A percentile compares a stretch with the other conserved stretches of the same genome.
Conservation (phyloP, 805 yeast species). For the Starmerella stigmatis region DNA sequence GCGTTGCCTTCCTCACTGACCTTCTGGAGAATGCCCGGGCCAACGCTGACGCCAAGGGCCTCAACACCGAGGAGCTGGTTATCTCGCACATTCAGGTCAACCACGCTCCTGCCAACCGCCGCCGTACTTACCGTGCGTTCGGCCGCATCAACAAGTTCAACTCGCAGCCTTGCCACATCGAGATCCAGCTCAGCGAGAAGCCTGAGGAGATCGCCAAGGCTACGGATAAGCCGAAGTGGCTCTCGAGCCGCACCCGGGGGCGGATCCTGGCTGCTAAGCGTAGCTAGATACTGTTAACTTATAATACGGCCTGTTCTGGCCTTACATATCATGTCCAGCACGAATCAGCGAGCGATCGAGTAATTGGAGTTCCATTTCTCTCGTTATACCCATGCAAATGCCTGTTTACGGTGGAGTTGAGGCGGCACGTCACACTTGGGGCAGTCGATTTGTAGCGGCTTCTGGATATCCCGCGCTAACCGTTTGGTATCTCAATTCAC, state of each 20-base stretch:
- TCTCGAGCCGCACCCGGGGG: conserved; percentile 85
- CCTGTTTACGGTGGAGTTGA: too few species aligned
- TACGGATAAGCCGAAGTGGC: conserved; percentile 59
- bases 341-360: background rate
- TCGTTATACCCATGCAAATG: too few species aligned
- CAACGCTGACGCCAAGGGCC: conserved; percentile 98
- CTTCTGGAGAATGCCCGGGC: conserved; percentile 95
- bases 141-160: conserved; percentile 99
- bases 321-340: conserved; percentile 8
- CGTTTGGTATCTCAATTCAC: too few species aligned
- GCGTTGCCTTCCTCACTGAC: conserved; percentile 90
- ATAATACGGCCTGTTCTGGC: conserved; percentile 2
- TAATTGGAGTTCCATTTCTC: too few species aligned
- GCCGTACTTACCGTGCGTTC: conserved; percentile 99
- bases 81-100: conserved; percentile 98
- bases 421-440: too few species aligned
- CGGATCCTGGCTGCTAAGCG: conserved; percentile 83
- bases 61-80: conserved; percentile 87
- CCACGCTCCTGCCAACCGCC: conserved; percentile 99
- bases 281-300: conserved; percentile 7
- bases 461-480: too few species aligned
- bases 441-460: too few species aligned
- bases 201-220: conserved; percentile 92
- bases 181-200: conserved; percentile 90
- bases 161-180: conserved; percentile 98